Percentiles rank a stretch among this genome's conserved stretches.
These are phyloP conservation scores for Ceratocystis papillata DNA, from an alignment of 2,329 filamentous ascomycete genomes.

Conservation along the genomic window DNA sequence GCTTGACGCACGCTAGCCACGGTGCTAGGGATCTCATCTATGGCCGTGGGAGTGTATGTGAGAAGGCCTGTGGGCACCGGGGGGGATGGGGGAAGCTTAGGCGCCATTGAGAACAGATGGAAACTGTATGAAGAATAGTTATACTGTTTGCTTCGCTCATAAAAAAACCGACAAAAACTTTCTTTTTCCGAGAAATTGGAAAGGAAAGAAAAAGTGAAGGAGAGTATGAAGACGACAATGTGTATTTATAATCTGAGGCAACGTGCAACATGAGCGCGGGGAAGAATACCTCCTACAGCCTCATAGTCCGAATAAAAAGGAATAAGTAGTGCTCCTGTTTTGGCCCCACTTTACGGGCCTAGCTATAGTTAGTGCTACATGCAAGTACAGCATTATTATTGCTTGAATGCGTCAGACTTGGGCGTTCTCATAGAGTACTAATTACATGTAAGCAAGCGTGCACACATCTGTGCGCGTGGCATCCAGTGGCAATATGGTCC, in stretches of 20 bases:
- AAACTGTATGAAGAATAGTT: neutral
- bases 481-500: too few species aligned
- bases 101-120: neutral
- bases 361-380: too few species aligned
- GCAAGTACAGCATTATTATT: too few species aligned
- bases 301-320: neutral
- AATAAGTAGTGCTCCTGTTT: too few species aligned
- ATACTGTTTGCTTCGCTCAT: neutral
- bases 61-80: constrained; percentile 30
- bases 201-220: neutral
- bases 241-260: neutral
- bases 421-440: too few species aligned
- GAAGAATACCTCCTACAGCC: neutral
- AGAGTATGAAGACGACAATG: neutral
- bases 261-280: neutral
- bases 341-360: too few species aligned
- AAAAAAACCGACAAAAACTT: neutral
- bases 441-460: too few species aligned
- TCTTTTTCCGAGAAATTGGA: neutral
- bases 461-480: too few species aligned
- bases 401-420: too few species aligned
- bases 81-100: constrained; percentile 7
- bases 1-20: constrained; percentile 52
- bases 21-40: constrained; percentile 43
- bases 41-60: constrained; percentile 22